Evolutionary conservation across 2,329 filamentous ascomycete genomes (phyloP).

Genomic region (Tympanopsis confertula): DNA sequence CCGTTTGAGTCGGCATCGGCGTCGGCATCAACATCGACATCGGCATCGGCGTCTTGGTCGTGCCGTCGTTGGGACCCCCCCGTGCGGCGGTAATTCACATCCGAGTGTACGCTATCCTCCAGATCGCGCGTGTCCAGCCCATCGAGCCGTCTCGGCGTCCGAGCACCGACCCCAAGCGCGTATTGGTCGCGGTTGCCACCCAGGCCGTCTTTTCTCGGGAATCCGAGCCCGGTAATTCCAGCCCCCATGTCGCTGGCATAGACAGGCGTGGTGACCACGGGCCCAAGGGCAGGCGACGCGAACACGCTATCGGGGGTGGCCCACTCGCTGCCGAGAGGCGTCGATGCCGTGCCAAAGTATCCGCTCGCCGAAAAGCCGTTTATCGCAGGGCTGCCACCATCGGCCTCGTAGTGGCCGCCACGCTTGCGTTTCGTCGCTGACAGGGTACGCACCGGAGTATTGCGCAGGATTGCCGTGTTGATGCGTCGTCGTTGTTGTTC

Average conservation of each 20-base stretch:
- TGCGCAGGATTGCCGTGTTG: too few species aligned
- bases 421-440: neutral
- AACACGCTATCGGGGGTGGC: neutral
- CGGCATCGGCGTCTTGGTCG: conserved; percentile 13
- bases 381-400: too few species aligned
- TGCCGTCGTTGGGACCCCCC: conserved; percentile 33
- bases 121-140: conserved; percentile 15
- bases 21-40: conserved; percentile 15
- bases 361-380: too few species aligned
- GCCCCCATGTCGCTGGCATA: neutral
- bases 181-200: conserved; percentile 29
- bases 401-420: neutral
- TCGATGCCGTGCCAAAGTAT: neutral
- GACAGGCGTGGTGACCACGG: neutral
- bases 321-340: neutral
- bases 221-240: neutral
- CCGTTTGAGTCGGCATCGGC: conserved; percentile 17
- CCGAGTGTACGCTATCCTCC: conserved; percentile 44
- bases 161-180: conserved; percentile 22
- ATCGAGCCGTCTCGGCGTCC: conserved; percentile 8
- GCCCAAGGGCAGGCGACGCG: neutral
- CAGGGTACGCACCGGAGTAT: neutral
- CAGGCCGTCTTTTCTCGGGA: neutral
- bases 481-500: too few species aligned
- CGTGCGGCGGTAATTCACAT: conserved; percentile 40